A percentile compares a stretch with the other conserved stretches of the same genome.
phyloP scores from a whole-genome alignment of 345 rosid species.

The Mangifera indica region DNA sequence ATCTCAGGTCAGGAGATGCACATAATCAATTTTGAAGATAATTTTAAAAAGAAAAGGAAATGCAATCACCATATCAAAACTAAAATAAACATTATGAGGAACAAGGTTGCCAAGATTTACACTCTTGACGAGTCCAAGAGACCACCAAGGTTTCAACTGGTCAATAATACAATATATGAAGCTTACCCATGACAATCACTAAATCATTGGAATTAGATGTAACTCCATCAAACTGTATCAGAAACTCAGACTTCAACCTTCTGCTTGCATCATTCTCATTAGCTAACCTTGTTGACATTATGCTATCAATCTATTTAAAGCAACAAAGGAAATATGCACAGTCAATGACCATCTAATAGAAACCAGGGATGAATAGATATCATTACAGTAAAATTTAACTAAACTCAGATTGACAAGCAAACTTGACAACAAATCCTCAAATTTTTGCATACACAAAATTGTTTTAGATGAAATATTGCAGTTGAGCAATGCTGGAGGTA shows the following conservation, averaged over 20 bases:
- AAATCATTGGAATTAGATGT: conserved; percentile 79
- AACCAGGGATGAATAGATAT: neutral
- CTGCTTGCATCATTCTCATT: conserved; percentile 95
- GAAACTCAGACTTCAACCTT: conserved; percentile 90
- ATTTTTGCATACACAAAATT: neutral
- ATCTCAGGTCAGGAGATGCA: neutral
- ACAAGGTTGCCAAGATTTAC: neutral
- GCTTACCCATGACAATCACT: conserved; percentile 86
- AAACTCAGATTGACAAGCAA: neutral
- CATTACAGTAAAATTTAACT: neutral
- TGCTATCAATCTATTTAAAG: conserved; percentile 78
- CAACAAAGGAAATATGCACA: conserved; percentile 17
- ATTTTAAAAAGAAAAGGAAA: neutral
- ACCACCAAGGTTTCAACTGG: neutral
- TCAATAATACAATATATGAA: neutral
- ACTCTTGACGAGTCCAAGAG: neutral
- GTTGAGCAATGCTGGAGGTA: neutral
- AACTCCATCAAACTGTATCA: conserved; percentile 92
- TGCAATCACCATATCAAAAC: neutral
- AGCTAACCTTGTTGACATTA: conserved; percentile 81
- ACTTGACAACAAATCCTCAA: neutral
- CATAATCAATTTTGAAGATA: neutral
- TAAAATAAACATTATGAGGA: conserved; percentile 2
- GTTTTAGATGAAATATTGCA: neutral
- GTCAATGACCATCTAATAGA: conserved; percentile 1